Evolutionary conservation across 768 basidiomycete genomes (phyloP).

Genomic region (Dioszegia aurantiaca): DNA sequence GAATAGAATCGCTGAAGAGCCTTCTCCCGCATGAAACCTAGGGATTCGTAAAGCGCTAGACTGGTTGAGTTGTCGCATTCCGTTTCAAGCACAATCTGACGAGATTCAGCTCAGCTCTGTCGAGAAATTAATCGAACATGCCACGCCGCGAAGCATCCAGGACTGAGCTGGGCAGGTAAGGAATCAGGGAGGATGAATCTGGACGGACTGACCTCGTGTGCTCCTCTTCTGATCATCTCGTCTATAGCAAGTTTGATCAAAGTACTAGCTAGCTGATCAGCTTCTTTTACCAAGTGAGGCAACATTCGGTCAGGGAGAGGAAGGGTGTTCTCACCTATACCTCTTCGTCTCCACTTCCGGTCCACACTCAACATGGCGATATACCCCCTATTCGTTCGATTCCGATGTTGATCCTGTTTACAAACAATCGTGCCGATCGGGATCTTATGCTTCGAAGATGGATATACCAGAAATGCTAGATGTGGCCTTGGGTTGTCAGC

Average conservation of each 20-base stretch:
- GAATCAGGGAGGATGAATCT: too few species aligned
- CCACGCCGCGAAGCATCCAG: too few species aligned
- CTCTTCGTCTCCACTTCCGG: conserved; percentile 78
- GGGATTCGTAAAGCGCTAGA: conserved; percentile 78
- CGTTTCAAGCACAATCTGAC: conserved; percentile 87
- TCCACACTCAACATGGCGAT: conserved; percentile 96
- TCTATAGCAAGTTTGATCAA: conserved; percentile 79
- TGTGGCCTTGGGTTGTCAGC: conserved; percentile 65
- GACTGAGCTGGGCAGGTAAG: too few species aligned
- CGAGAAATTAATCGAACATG: too few species aligned
- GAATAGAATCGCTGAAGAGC: conserved; percentile 91
- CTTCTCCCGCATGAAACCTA: conserved; percentile 96
- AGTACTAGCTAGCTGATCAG: conserved; percentile 67
- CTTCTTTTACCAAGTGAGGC: conserved; percentile 1
- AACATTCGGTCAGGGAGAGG: too few species aligned
- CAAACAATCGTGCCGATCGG: conserved; percentile 93
- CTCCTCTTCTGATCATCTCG: conserved; percentile 76
- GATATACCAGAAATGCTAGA: conserved; percentile 70
- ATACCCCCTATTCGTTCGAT: conserved; percentile 76
- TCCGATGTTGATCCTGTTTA: conserved; percentile 86
- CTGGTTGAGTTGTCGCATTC: conserved; percentile 90
- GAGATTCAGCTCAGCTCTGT: conserved; percentile 3
- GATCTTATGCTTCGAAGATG: conserved; percentile 55
- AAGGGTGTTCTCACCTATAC: conserved; percentile 68
- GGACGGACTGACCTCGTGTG: conserved; percentile 71